Base-by-base conservation (phyloP, 2,329 filamentous ascomycete species). In the Thelonectria olida region DNA sequence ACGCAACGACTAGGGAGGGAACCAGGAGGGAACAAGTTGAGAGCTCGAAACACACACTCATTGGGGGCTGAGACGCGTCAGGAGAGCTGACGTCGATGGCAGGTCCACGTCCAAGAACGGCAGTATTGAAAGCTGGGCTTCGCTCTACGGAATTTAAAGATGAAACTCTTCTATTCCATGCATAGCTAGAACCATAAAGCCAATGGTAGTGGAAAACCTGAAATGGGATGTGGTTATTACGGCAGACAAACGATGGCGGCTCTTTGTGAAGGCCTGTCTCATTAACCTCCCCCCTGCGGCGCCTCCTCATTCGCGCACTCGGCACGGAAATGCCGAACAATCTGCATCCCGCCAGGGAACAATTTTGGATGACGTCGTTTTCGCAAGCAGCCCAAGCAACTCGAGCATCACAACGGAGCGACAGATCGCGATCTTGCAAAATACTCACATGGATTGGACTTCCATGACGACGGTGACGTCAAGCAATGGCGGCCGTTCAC, bases 381-480 rank as follows among this genome's bases (percentile, higher is more conserved):
- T 10, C 9, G 36, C 27, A 31, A 7, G 27, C 27, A n/a, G n/a
- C n/a, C n/a, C n/a, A 13, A 15, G 15, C 31, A 34, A 34, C 31
- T 34, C 31, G 47, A 49, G 27, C 17, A n/a, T 20, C 47, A 15
- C 28, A 36, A 31, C 17, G 28, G 15, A 34, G 47, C 7, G 5
- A 22, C 36, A 9, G 2, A 25, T 23, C 23, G 19, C 17, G 36
- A 39, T 20, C 41, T 22, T 13, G 19, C 7, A 44, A 25, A 44
- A 9, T n/a, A 8, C 25, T 12, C 31, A 15, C 23, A 44, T 34
- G 23, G 52, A 38, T 51, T 34, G 8, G 34, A 23, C 15, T 44
- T 51, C 28, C 20, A 51, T 51, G 48, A 51, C 48, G 47, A 50
- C 20, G 52, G 41, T 58, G 54, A 58, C 54, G 54, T 58, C 54